phyloP scores from a whole-genome alignment of 2,329 filamentous ascomycete genomes.

The Metarhizium album region DNA sequence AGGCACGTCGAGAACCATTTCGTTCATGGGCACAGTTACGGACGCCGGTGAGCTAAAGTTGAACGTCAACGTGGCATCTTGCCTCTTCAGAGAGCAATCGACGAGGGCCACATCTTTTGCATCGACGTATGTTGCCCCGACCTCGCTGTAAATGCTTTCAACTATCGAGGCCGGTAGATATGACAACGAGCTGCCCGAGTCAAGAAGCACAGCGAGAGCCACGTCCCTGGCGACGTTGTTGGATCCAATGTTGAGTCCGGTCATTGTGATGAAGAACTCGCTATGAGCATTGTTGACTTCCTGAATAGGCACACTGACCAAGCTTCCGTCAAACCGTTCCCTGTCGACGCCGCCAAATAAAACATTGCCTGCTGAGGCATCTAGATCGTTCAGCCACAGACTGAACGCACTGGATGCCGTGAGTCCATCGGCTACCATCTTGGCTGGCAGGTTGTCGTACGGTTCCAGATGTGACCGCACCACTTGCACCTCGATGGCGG shows the following conservation, averaged over 20 bases:
- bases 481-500: constrained; percentile 65
- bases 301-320: constrained; percentile 59
- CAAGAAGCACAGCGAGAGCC: constrained; percentile 55
- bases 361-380: constrained; percentile 53
- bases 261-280: constrained; percentile 62
- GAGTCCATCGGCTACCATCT: constrained; percentile 47
- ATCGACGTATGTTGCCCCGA: constrained; percentile 49
- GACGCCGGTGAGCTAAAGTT: constrained; percentile 36
- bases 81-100: constrained; percentile 39
- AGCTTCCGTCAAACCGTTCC: constrained; percentile 48
- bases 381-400: constrained; percentile 64
- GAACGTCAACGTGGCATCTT: constrained; percentile 36
- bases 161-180: constrained; percentile 51
- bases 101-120: constrained; percentile 47
- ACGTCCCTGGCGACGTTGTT: constrained; percentile 33
- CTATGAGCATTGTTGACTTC: constrained; percentile 37
- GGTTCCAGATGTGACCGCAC: constrained; percentile 38
- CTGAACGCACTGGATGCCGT: constrained; percentile 62
- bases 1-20: constrained; percentile 46
- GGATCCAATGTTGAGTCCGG: constrained; percentile 38
- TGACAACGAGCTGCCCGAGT: constrained; percentile 58
- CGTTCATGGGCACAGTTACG: constrained; percentile 46
- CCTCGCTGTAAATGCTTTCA: constrained; percentile 42
- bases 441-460: constrained; percentile 61
- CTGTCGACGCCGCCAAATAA: constrained; percentile 68